Evolutionary conservation across 2,329 filamentous ascomycete genomes (phyloP).

Genomic region (Cercospora zeae-maydis): DNA sequence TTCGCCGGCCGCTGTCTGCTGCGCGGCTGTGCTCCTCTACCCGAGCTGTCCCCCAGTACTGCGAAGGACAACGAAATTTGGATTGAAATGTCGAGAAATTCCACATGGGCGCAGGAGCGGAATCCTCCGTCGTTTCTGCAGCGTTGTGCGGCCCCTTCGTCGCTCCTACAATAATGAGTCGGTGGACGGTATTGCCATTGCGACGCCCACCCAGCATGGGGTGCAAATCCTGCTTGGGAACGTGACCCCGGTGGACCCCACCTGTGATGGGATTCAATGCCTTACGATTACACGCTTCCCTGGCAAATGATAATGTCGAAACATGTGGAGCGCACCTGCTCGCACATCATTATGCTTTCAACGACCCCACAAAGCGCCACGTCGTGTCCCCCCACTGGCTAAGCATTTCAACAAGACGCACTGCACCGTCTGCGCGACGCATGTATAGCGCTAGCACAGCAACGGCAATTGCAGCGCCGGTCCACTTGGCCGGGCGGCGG

Average conservation of each 20-base stretch:
- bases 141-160: too few species aligned
- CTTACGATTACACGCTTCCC: background rate
- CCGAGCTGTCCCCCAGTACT: too few species aligned
- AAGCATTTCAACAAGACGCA: background rate
- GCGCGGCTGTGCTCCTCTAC: too few species aligned
- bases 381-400: background rate
- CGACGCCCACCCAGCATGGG: too few species aligned
- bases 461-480: conserved; percentile 56
- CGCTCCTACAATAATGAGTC: too few species aligned
- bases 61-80: too few species aligned
- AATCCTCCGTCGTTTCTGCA: too few species aligned
- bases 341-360: conserved; percentile 1
- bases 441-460: conserved; percentile 59
- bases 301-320: background rate
- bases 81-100: too few species aligned
- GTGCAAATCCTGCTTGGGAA: too few species aligned
- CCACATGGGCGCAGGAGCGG: too few species aligned
- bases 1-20: too few species aligned
- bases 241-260: background rate
- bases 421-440: conserved; percentile 14
- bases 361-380: conserved; percentile 6
- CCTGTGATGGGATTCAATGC: background rate
- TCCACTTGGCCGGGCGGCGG: conserved; percentile 58
- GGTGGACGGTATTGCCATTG: too few species aligned
- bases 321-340: background rate